Evolutionary conservation across 2,329 filamentous ascomycete species (phyloP), one percentile per base, ranked within the genome.

Genomic region (Phialophora chinensis): DNA sequence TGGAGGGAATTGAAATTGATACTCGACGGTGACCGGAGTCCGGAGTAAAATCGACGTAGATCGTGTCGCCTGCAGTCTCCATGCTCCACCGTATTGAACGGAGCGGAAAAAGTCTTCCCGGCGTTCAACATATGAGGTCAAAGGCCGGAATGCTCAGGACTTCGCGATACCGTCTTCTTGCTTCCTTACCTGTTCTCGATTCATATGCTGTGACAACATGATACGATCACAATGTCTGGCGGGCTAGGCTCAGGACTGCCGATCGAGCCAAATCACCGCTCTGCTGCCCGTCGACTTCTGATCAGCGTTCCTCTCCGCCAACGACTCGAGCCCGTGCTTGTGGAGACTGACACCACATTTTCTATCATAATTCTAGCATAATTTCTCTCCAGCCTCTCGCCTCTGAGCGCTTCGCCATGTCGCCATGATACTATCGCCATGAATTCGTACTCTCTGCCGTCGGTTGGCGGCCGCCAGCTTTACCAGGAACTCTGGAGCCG

Each of bases 321-420:
- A 62, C 64, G 27, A 47, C 44, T 47, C 44, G 38, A 49, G 44
- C 59, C 60, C 50, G 64, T 65, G 61, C 61, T 1, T 23, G 20
- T 35, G 14, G 29, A 23, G n/a, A 11, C 53, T 35, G 57, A 27
- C 52, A 52, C 52, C 31, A 8, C 23, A 3, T 61, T 38, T 60
- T 29, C 49, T 14, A 35, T 25, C 52, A 29, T 49, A 53, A 55
- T 38, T n/a, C 38, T 44, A 6, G 38, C 38, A n/a, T n/a, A 7
- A 7, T 44, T n/a, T 44, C 38, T 44, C 38, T 44, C 38, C 17
- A n/a, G 38, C 17, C 38, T n/a, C 17, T 20, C 38, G 14, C 38
- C 6, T n/a, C 38, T 44, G 17, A n/a, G n/a, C 17, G 17, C 17
- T n/a, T 44, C 38, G 11, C 38, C 6, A 44, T 5, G 17, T 44